phyloP scores from a whole-genome alignment of 495 filamentous ascomycete species.

The Bombardia bombarda region DNA sequence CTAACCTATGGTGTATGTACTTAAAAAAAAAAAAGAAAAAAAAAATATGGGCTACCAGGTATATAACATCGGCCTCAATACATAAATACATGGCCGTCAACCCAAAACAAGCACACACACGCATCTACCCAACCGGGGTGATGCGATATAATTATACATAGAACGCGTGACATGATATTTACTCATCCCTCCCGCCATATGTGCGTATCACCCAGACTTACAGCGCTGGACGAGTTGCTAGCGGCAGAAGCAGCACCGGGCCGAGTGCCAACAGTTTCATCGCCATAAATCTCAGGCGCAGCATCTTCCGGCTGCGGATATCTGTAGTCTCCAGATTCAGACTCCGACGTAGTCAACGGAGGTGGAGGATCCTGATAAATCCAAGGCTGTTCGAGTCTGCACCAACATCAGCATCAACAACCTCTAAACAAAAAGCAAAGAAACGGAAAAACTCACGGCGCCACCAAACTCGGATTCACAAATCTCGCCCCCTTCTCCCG shows the following conservation, averaged over 20 bases:
- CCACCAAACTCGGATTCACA: slow-evolving; percentile 66
- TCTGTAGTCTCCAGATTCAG: background rate
- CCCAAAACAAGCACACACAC: no score
- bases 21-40: no score
- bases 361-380: slow-evolving; percentile 43
- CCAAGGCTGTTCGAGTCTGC: slow-evolving; percentile 43
- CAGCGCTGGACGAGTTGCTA: slow-evolving; percentile 28
- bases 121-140: no score
- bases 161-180: no score
- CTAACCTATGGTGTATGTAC: no score
- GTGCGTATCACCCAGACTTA: slow-evolving; percentile 50
- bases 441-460: slow-evolving; percentile 41
- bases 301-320: slow-evolving; percentile 6
- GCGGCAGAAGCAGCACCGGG: slow-evolving; percentile 4
- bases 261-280: no score
- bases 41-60: no score
- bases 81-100: no score
- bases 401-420: slow-evolving; percentile 7
- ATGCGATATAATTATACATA: no score
- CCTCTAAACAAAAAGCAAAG: background rate
- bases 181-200: slow-evolving; percentile 30
- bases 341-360: slow-evolving; percentile 9
- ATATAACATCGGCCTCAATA: no score
- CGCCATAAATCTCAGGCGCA: background rate
- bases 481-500: slow-evolving; percentile 58